A percentile compares a stretch with the other conserved stretches of the same genome.
phyloP scores from a whole-genome alignment of 805 yeast species.

The Candida awuae region DNA sequence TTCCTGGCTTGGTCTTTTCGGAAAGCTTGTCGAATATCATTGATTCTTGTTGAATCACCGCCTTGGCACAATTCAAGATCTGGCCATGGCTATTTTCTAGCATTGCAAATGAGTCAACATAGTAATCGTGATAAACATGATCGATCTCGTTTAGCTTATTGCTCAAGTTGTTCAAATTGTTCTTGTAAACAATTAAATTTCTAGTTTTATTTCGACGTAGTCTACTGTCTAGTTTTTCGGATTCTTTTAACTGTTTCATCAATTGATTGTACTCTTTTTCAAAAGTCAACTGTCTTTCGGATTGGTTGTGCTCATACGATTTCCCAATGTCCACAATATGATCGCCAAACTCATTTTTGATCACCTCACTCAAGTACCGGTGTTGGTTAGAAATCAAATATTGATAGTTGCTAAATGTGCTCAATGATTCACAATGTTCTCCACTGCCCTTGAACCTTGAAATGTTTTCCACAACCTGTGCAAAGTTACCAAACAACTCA shows the following conservation, averaged over 20 bases:
- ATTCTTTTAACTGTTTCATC: conserved; percentile 43
- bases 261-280: conserved; percentile 45
- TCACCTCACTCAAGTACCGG: conserved; percentile 52
- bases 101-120: conserved; percentile 51
- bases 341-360: conserved; percentile 45
- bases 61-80: conserved; percentile 48
- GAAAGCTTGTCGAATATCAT: conserved; percentile 78
- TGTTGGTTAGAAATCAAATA: conserved; percentile 71
- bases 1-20: conserved; percentile 79
- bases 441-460: conserved; percentile 56
- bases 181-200: conserved; percentile 59
- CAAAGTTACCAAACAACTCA: conserved; percentile 18
- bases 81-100: conserved; percentile 43
- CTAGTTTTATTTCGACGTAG: conserved; percentile 54
- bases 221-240: conserved; percentile 54
- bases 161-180: conserved; percentile 59
- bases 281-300: conserved; percentile 44
- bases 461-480: conserved; percentile 4
- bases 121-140: conserved; percentile 64
- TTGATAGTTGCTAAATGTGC: conserved; percentile 71
- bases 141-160: conserved; percentile 74
- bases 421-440: conserved; percentile 51
- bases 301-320: conserved; percentile 36
- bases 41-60: conserved; percentile 68
- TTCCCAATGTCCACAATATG: conserved; percentile 42